Evolutionary conservation across 352 stramenopile genomes (phyloP), one percentile per base, ranked within the genome.

Genomic region (Phytophthora sp.): DNA sequence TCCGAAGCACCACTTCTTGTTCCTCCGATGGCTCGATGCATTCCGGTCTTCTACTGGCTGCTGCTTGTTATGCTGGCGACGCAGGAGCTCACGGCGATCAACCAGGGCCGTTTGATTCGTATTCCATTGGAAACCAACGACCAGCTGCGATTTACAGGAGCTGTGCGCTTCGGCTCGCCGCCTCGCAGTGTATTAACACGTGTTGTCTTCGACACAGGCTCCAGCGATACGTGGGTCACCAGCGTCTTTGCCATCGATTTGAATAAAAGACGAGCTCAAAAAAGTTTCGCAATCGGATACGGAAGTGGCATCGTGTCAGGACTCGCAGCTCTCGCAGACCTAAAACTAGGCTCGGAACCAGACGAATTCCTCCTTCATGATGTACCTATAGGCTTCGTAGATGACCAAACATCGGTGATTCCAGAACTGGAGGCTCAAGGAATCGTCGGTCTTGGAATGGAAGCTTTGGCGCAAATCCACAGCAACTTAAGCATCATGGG

Each of bases 131-230:
- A 59, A 24, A 65, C 36, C 24, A 45, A 26, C 4, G 35, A 74
- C 36, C 61, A 66, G 1, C 35, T 74, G 11, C 41, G 57, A 7
- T 66, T 71, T 41, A 58, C 55, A 7, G 66, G 54, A 35, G 26
- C 23, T 30, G 42, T 60, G 3, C 13, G 23, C 27, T 23, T 71
- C 0, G 55, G 55, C 12, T 59, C 47, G 0, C 29, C 56, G 7
- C 44, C 27, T 44, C 53, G 35, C 12, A 23, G 18, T 18, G 42
- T 58, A 12, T n/a, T n/a, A n/a, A n/a, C n/a, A n/a, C 66, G 30
- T 11, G 55, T 74, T 15, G 33, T 64, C 26, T 66, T 74, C 39
- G 61, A 71, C 27, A 71, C 66, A 15, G 60, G 66, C 11, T 74
- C 66, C 6, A 71, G 66, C 30, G 49, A 63, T 46, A 55, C 35